Percentiles rank a stretch among this genome's conserved stretches.
These are phyloP conservation scores for Rosa hybrid DNA, from an alignment of 331 rosid species.

Conservation along the genomic window DNA sequence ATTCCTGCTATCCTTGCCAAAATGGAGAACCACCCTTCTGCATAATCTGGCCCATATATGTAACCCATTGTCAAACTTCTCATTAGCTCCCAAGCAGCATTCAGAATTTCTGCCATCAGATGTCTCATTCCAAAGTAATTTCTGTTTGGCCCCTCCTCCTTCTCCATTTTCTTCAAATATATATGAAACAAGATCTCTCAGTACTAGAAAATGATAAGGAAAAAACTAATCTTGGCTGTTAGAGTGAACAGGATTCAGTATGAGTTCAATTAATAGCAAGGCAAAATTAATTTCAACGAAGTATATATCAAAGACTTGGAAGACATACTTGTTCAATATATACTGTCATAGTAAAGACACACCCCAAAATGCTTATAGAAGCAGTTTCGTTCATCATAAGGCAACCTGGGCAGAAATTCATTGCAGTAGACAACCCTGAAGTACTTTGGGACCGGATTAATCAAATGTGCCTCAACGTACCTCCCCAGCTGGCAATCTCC, in stretches of 20 bases:
- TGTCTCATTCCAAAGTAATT: slow-evolving; percentile 53
- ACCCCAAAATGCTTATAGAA: slow-evolving; percentile 70
- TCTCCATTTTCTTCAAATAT: slow-evolving; percentile 38
- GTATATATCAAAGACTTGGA: not conserved
- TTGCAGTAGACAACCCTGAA: slow-evolving; percentile 78
- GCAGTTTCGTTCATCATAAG: slow-evolving; percentile 61
- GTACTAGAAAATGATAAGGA: not conserved
- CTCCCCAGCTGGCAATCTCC: slow-evolving; percentile 55
- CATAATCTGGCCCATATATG: slow-evolving; percentile 55
- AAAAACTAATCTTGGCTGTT: not conserved
- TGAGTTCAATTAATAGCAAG: not conserved
- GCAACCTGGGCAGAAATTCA: slow-evolving; percentile 74
- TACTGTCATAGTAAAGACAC: slow-evolving; percentile 70
- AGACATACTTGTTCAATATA: slow-evolving; percentile 49
- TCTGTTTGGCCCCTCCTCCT: slow-evolving; percentile 69
- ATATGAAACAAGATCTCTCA: not conserved
- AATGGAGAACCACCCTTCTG: slow-evolving; percentile 61
- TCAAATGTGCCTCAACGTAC: slow-evolving; percentile 57
- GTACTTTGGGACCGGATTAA: slow-evolving; percentile 50
- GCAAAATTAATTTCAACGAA: not conserved
- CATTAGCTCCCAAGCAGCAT: slow-evolving; percentile 74
- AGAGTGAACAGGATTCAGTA: not conserved
- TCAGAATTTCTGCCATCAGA: slow-evolving; percentile 43
- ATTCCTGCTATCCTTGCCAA: slow-evolving; percentile 49
- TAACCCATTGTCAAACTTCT: slow-evolving; percentile 59